These are phyloP conservation scores for Aureobasidium sp. DNA, from an alignment of 2,329 filamentous ascomycete species.

Conservation along the genomic window DNA sequence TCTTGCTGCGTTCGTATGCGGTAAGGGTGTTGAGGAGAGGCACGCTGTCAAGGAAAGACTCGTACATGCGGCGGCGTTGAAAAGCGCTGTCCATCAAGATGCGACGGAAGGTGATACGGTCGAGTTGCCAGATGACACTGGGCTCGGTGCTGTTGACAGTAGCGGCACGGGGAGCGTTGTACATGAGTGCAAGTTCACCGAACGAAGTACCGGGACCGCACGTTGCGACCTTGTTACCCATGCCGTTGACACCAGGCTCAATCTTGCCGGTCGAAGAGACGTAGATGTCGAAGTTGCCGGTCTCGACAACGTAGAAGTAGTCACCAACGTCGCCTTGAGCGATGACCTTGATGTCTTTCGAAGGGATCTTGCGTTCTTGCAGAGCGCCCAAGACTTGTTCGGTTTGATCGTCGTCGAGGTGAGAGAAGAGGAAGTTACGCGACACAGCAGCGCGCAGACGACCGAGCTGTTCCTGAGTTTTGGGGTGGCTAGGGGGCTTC, in stretches of 20 bases:
- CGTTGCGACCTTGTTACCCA: constrained; percentile 83
- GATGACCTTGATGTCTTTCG: constrained; percentile 92
- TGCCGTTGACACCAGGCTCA: constrained; percentile 81
- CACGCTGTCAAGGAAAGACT: constrained; percentile 96
- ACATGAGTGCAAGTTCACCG: constrained; percentile 98
- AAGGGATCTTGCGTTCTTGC: constrained; percentile 95
- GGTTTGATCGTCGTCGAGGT: constrained; percentile 94
- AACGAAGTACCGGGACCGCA: constrained; percentile 94
- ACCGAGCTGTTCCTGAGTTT: constrained; percentile 81
- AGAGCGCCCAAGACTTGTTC: constrained; percentile 88
- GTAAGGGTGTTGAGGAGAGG: constrained; percentile 86
- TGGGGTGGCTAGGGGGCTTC: constrained; percentile 86
- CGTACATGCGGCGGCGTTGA: constrained; percentile 95
- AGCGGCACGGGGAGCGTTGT: constrained; percentile 95
- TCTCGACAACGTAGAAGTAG: constrained; percentile 98
- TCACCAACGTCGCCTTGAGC: constrained; percentile 96
- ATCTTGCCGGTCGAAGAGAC: constrained; percentile 83
- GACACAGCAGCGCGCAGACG: constrained; percentile 85
- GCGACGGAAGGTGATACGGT: constrained; percentile 95
- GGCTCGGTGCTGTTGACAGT: constrained; percentile 89
- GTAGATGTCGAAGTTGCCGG: constrained; percentile 89
- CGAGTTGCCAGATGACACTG: constrained; percentile 92
- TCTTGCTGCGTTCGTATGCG: constrained; percentile 95
- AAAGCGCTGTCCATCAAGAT: constrained; percentile 99
- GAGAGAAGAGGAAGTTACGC: constrained; percentile 93